Percentiles rank a stretch among this genome's conserved stretches.
Conservation (phyloP, 1,284 basidiomycete genomes). For the Phenoliferia sp. region DNA sequence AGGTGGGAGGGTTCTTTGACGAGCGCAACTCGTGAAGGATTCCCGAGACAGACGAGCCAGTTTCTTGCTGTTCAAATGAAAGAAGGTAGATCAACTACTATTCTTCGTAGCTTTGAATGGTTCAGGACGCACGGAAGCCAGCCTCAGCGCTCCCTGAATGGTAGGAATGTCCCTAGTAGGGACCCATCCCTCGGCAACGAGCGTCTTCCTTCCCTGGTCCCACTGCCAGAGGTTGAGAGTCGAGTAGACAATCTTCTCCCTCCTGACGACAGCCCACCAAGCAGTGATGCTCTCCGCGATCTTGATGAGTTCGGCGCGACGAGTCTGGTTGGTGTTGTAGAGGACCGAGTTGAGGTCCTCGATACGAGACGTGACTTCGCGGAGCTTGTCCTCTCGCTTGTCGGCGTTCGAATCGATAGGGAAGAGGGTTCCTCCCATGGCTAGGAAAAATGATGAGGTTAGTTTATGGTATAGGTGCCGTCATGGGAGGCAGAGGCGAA, state of each 20-base stretch:
- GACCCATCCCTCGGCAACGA: constrained; percentile 97
- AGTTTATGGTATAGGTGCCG: not conserved
- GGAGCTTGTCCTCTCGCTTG: constrained; percentile 82
- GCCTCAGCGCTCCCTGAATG: constrained; percentile 83
- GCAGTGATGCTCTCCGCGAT: constrained; percentile 80
- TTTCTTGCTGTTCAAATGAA: constrained; percentile 67
- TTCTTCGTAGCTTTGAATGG: not conserved
- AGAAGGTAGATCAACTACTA: not conserved
- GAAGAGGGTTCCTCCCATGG: constrained; percentile 95
- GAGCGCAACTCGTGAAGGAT: constrained; percentile 89
- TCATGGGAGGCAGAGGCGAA: not conserved
- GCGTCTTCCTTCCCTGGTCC: constrained; percentile 86
- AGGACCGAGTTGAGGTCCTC: constrained; percentile 90
- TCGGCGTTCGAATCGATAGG: constrained; percentile 92
- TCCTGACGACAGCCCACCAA: constrained; percentile 90
- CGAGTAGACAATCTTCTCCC: constrained; percentile 94
- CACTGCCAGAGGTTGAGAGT: constrained; percentile 92
- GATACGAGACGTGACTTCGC: constrained; percentile 80
- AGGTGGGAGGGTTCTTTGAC: constrained; percentile 89
- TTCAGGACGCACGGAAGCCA: constrained; percentile 69
- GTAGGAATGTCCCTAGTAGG: constrained; percentile 81
- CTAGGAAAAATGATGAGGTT: not conserved
- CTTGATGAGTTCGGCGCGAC: constrained; percentile 77
- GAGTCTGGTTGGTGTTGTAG: constrained; percentile 81
- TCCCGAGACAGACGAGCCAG: constrained; percentile 85